Evolutionary conservation across 192 early-diverging fungal genomes (phyloP).

Genomic region (Backusella australiensis): DNA sequence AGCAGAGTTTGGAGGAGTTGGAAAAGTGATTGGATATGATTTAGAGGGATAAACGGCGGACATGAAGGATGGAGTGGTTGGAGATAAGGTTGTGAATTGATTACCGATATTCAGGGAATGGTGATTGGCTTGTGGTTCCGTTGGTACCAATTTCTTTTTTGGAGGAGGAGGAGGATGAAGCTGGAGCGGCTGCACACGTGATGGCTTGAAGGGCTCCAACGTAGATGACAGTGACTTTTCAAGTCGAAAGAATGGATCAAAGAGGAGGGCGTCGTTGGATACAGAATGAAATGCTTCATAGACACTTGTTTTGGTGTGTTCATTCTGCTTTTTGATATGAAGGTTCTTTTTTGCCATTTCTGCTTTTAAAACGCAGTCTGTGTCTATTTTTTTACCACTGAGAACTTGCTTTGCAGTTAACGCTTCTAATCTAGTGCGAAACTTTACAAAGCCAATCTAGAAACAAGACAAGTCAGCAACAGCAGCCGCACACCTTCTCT

Average conservation of each 20-base stretch:
- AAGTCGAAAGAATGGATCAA: background rate
- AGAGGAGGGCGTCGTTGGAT: conserved; percentile 33
- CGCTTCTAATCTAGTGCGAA: conserved; percentile 88
- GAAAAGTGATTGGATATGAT: conserved; percentile 9
- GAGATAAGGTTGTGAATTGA: background rate
- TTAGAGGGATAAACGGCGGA: background rate
- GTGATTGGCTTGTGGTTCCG: background rate
- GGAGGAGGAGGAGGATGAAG: background rate
- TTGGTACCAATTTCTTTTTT: background rate
- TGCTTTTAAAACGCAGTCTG: conserved; percentile 89
- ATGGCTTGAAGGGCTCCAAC: background rate
- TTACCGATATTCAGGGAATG: background rate
- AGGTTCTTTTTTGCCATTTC: conserved; percentile 99
- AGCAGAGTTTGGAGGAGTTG: background rate
- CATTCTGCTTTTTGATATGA: conserved; percentile 71
- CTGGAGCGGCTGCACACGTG: background rate
- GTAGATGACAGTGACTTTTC: background rate
- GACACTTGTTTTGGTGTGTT: background rate
- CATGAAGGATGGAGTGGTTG: background rate
- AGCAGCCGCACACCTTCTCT: no score
- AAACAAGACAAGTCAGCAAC: no score
- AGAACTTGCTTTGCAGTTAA: conserved; percentile 87
- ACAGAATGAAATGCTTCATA: conserved; percentile 40
- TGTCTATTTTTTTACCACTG: conserved; percentile 87
- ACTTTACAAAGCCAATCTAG: conserved; percentile 99